Evolutionary conservation across 495 filamentous ascomycete genomes (phyloP), one percentile per base, ranked within the genome.

Genomic region (Pseudoneurospora amorphoporcata): DNA sequence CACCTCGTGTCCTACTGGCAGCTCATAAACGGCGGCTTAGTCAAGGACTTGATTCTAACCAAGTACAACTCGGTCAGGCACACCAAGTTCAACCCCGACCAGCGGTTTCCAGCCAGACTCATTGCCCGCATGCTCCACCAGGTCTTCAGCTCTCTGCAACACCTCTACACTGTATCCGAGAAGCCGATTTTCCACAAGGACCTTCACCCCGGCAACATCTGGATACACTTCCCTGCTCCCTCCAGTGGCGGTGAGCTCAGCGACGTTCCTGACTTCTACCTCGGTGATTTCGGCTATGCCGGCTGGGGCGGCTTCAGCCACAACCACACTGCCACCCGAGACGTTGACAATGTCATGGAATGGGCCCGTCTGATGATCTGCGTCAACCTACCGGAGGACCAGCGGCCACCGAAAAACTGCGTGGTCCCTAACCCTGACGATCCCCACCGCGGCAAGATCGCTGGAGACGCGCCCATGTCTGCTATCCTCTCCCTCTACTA

Each of bases 1-100:
- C 42, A 70, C 16, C 69, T 69, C 4, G 38, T 61, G 3, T 72
- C 71, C 8, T 72, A 72, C 38, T 71, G 72, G 72, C 70, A 71
- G 35, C 45, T 73, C 12, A 32, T 32, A 14, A 71, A 71, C 35
- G 72, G 72, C 8, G 32, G 68, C 9, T 47, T 68, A 3, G 16
- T 40, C 41, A 10, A 23, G 53, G 53, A 35, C 53, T 17, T 65
- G 6, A 65, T 65, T 6, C 14, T 65, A 8, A 65, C 29, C 53
- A 65, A 65, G 29, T 65, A 32, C 14, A 65, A 35, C 29, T 8
- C 12, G 6, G 2, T 47, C 65, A 19, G 35, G 37, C 4, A 69
- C 39, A 29, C 29, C 69, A 17, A 12, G 10, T 29, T 41, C 23
- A 7, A 40, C 5, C 23, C 17, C 16, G 35, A n/a, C 6, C 12